Percentiles rank a stretch among this genome's conserved stretches.
phyloP scores from a whole-genome alignment of 495 filamentous ascomycete genomes.

The Thozetella sp. region DNA sequence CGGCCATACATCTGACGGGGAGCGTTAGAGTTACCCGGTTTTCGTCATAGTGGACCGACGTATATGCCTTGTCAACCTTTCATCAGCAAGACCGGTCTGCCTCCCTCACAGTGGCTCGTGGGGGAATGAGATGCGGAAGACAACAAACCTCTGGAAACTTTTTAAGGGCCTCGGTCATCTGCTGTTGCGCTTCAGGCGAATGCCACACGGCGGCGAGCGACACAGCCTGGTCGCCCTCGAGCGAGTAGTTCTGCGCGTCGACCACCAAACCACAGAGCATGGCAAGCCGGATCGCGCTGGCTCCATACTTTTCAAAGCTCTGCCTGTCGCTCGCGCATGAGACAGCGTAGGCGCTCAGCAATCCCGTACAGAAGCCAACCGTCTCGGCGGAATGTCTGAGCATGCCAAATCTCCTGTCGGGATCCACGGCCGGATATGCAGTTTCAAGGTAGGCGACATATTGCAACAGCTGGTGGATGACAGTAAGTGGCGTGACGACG shows the following conservation, averaged over 20 bases:
- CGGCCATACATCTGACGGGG: constrained; percentile 15
- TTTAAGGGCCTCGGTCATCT: constrained; percentile 11
- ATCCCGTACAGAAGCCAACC: constrained; percentile 45
- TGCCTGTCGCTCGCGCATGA: constrained; percentile 17
- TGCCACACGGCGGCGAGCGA: not conserved
- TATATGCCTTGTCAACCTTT: constrained; percentile 34
- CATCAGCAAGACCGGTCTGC: too few relatives aligned
- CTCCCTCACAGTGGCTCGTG: too few relatives aligned
- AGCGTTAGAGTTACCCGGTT: constrained; percentile 36
- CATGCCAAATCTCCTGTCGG: not conserved
- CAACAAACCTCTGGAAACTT: constrained; percentile 12
- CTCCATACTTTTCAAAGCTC: constrained; percentile 33
- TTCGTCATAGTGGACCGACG: constrained; percentile 46
- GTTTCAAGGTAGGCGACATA: constrained; percentile 13
- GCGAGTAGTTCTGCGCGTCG: constrained; percentile 36
- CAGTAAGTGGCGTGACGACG: constrained; percentile 35
- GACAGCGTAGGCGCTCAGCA: constrained; percentile 41
- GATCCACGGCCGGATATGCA: not conserved
- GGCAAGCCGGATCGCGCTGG: constrained; percentile 37
- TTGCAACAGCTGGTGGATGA: constrained; percentile 33
- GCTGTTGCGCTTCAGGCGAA: not conserved
- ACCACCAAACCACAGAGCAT: constrained; percentile 30
- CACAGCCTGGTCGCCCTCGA: not conserved
- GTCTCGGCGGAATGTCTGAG: constrained; percentile 24
- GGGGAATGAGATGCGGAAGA: too few relatives aligned